Base-by-base conservation (phyloP, 192 early-diverging fungal genomes). In the Podila clonocystis region DNA sequence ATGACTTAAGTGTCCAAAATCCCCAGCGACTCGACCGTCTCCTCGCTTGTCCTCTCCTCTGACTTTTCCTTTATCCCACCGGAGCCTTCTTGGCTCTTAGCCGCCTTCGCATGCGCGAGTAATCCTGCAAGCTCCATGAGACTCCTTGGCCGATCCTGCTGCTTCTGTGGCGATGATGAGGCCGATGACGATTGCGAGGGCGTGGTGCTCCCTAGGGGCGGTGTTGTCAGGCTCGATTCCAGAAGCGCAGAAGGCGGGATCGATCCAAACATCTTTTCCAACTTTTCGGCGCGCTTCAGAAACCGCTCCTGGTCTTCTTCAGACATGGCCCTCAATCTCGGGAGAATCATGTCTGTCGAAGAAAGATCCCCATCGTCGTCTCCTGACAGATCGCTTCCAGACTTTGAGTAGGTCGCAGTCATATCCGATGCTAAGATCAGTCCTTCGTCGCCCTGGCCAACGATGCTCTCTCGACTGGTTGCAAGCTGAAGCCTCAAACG, bases 241-340 rank as follows among this genome's bases (percentile, higher is more conserved):
- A 69, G 12, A 13, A 69, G 58, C 24, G 55, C 31, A 3, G 75
- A 78, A 0, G 83, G 77, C 9, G 83, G 83, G 30, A 73, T 73
- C 15, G 75, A 52, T 15, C 83, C 83, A 77, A 85, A 85, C 15
- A 73, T 45, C 34, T 76, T 85, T 62, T 85, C 74, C n/a, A 85
- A 30, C 55, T 85, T 85, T 19, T 75, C 74, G 4, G 83, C 83
- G 20, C 78, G 48, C 4, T 74, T 66, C 48, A 82, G 52, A 61
- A 82, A 82, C 15, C 57, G 50, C 26, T 73, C 80, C 34, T 80
- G 78, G 57, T 85, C 83, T 45, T 67, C 45, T 1, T 64, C 74
- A 19, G 78, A 82, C 73, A 82, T 78, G 48, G 63, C 69, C 13
- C 68, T 68, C 12, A 78, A 48, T 4, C 59, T 26, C 1, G 75